These are phyloP conservation scores for Graphium sp. DNA, from an alignment of 2,329 filamentous ascomycete genomes.

Conservation along the genomic window DNA sequence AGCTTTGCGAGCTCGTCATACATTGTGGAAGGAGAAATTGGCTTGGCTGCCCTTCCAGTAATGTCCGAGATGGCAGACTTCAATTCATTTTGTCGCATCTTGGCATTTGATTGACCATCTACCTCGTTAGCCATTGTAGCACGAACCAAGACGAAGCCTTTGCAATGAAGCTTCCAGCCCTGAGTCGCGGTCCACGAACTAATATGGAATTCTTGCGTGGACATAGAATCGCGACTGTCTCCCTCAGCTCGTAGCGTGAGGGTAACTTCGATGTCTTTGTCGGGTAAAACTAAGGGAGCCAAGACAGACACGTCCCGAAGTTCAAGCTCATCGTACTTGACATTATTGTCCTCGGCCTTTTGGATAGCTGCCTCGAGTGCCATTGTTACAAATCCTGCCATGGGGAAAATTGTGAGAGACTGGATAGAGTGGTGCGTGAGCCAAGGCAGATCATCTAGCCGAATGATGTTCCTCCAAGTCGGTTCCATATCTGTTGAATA, in stretches of 20 bases:
- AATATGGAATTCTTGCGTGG: constrained; percentile 39
- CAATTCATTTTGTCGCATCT: constrained; percentile 12
- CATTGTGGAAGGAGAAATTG: constrained; percentile 4
- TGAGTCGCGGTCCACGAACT: constrained; percentile 31
- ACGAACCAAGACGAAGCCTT: constrained; percentile 28
- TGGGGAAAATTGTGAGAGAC: constrained; percentile 35
- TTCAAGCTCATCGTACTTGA: constrained; percentile 14
- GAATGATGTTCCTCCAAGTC: constrained; percentile 29
- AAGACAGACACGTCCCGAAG: constrained; percentile 27
- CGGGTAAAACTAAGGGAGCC: constrained; percentile 26
- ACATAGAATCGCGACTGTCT: constrained; percentile 21
- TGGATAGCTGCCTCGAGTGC: constrained; percentile 27
- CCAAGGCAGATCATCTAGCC: constrained; percentile 34
- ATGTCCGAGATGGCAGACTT: constrained; percentile 13
- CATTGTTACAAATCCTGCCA: constrained; percentile 35
- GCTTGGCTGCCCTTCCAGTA: constrained; percentile 10
- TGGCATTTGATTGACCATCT: constrained; percentile 13
- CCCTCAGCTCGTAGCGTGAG: constrained; percentile 24
- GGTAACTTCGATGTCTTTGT: constrained; percentile 31
- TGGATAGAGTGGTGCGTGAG: constrained; percentile 41
- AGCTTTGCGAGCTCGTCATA: constrained; percentile 15
- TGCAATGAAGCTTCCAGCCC: constrained; percentile 42
- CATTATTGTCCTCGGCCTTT: constrained; percentile 10
- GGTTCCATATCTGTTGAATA: constrained; percentile 26
- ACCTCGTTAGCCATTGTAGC: constrained; percentile 20